These are phyloP conservation scores for Coemansia sp. DNA, from an alignment of 192 early-diverging fungal species.

Conservation along the genomic window DNA sequence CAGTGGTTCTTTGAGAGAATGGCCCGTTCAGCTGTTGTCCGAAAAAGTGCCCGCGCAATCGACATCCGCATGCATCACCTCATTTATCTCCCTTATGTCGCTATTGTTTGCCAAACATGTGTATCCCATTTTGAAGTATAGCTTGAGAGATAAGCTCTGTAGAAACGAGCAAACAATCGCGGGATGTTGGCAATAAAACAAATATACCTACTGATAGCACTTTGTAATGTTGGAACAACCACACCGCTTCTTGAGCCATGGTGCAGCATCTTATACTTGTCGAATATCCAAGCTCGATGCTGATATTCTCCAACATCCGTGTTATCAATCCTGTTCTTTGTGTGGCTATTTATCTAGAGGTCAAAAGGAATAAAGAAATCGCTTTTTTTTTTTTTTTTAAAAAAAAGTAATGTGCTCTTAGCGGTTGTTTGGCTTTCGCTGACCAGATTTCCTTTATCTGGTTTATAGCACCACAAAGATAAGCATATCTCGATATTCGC, in stretches of 20 bases:
- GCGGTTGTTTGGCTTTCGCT: not conserved
- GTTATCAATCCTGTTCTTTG: not conserved
- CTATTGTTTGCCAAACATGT: constrained; percentile 1
- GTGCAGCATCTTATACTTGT: not conserved
- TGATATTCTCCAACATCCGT: not conserved
- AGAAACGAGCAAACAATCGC: not conserved
- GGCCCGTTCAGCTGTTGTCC: constrained; percentile 4
- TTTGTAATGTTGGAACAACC: not conserved
- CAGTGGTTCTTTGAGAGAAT: not conserved
- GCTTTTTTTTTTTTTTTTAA: not conserved
- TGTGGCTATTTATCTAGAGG: not conserved
- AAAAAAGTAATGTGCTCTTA: not conserved
- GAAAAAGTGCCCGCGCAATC: constrained; percentile 11
- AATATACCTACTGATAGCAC: not conserved
- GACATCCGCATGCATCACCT: not conserved
- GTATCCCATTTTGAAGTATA: not conserved
- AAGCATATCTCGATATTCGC: constrained; percentile 5
- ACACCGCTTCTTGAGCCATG: not conserved
- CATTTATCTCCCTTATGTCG: not conserved
- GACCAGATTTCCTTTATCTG: not conserved
- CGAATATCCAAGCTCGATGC: not conserved
- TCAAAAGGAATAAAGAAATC: not conserved
- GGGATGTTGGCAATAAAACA: not conserved
- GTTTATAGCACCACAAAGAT: not conserved
- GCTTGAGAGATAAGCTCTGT: not conserved